Evolutionary conservation across 2,329 filamentous ascomycete genomes (phyloP), one percentile per base, ranked within the genome.

Genomic region (Coleophoma crateriformis): DNA sequence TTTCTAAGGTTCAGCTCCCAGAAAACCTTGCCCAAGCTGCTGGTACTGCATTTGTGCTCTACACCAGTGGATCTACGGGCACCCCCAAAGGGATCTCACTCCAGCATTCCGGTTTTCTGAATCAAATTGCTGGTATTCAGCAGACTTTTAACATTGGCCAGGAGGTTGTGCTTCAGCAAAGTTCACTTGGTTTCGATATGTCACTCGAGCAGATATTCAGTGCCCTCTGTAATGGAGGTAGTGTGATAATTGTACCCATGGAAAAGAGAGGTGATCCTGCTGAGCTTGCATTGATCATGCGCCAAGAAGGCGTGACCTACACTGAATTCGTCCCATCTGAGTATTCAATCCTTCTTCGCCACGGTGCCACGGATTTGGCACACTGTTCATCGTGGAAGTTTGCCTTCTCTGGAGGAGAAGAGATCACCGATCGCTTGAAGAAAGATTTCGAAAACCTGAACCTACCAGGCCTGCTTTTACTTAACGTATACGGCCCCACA

Each of bases 1-100:
- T 40, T 17, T 12, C 38, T 8, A 11, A 11, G 11, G 8, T 8
- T 40, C 8, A 11, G 8, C 10, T 8, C 8, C 11, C 15, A 17
- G 10, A 11, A 40, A 40, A 40, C 38, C 8, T 8, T 8, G 10
- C 38, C 38, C 11, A 19, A 12, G 14, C 39, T 4, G 39, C 17
- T 19, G 6, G 5, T 6, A 7, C 44, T n/a, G 49, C 45, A 6
- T 43, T 47, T 27, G 33, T 50, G 20, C 17, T 43, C 17, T 50
- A 47, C 27, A 76, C 72, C 48, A 76, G 69, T 17, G 75, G 75
- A n/a, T 75, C 72, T 15, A 77, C 74, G 1, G 75, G 75, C 10
- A 61, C 64, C 33, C 74, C 75, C 4, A 78, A 78, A 20, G 49
- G 49, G 14, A 42, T 50, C 17, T 17, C 48, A 4, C 39, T 42